Evolutionary conservation across 345 rosid species (phyloP).

Genomic region (Rhizophora mangle): DNA sequence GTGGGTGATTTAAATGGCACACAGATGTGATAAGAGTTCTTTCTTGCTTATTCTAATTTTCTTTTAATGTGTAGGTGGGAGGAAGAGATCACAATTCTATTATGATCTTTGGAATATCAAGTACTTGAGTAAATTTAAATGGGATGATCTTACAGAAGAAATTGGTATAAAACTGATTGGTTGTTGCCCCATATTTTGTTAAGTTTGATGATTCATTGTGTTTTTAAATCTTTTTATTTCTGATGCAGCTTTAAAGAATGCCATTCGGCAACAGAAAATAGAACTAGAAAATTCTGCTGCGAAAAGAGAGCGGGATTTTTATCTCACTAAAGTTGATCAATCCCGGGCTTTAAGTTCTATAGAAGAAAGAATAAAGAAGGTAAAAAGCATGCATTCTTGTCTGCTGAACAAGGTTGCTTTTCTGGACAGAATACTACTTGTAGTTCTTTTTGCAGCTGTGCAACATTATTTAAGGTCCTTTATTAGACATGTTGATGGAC

Average conservation of each 20-base stretch:
- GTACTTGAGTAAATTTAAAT: slow-evolving; percentile 89
- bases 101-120: slow-evolving; percentile 94
- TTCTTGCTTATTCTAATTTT: background rate
- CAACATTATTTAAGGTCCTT: no score
- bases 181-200: background rate
- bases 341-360: slow-evolving; percentile 64
- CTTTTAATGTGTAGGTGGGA: slow-evolving; percentile 61
- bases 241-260: slow-evolving; percentile 77
- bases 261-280: slow-evolving; percentile 74
- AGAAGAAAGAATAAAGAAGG: slow-evolving; percentile 83
- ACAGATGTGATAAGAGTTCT: background rate
- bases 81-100: slow-evolving; percentile 67
- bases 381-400: slow-evolving; percentile 17
- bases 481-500: no score
- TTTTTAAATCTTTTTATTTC: slow-evolving; percentile 23
- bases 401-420: background rate
- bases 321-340: slow-evolving; percentile 67
- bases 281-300: slow-evolving; percentile 86
- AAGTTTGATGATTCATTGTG: background rate
- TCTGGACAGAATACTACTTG: no score
- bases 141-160: slow-evolving; percentile 94
- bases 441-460: no score
- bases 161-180: slow-evolving; percentile 46
- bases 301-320: slow-evolving; percentile 85
- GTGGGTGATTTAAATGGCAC: slow-evolving; percentile 25